Evolutionary conservation across 1,284 basidiomycete genomes (phyloP), one percentile per base, ranked within the genome.

Genomic region (Sporisorium sorghi): DNA sequence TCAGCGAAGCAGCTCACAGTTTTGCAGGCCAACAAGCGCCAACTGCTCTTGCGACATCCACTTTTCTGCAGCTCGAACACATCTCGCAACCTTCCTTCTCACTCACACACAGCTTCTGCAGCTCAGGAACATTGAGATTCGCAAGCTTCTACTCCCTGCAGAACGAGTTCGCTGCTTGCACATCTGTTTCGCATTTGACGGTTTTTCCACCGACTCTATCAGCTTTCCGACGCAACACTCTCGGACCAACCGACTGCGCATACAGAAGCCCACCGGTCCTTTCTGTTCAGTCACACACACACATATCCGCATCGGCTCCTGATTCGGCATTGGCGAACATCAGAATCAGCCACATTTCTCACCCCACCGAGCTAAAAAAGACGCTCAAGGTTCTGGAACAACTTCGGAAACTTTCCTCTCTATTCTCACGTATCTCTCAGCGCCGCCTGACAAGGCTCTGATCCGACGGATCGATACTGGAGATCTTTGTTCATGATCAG

Each of bases 401-500:
- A 56, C 33, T 35, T 56, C 44, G 37, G 15, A 24, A 35, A 28
- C 51, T 15, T n/a, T 21, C 19, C 23, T 30, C 10, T 47, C 23
- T 15, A 42, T 50, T 33, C 42, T 44, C 51, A 67, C 64, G 48
- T 35, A 30, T 7, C 37, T 17, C 37, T 40, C 19, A 19, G 40
- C 47, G 24, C 30, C 17, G 19, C n/a, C n/a, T n/a, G 12, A 1
- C 35, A 23, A 32, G 30, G 42, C 48, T 33, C 11, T 51, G n/a
- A n/a, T 48, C 57, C 57, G 56, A 52, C 60, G 60, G 48, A 40
- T 44, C 57, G 46, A 46, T 21, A 28, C 17, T 33, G 21, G 28
- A 24, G 14, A 37, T 19, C n/a, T 21, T 14, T 37, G 17, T 55
- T 26, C 37, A 67, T 60, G 64, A 47, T 4, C 53, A 11, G 19